Conservation (phyloP, 257 asterid species). For the Galeopsis tetrahit region DNA sequence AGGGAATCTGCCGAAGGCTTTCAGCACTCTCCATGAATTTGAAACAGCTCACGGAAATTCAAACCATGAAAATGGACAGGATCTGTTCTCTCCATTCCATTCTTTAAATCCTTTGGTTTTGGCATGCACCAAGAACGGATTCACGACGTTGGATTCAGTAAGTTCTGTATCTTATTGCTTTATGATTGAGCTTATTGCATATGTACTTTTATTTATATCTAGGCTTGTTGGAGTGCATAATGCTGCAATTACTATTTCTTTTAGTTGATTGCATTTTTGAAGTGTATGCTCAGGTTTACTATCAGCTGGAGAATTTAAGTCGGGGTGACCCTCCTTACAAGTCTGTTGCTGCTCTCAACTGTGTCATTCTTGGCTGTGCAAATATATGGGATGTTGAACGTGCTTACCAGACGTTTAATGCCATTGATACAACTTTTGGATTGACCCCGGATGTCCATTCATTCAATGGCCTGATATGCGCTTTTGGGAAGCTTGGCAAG, state of each 20-base stretch:
- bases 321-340: conserved; percentile 70
- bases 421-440: conserved; percentile 70
- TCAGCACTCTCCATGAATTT: conserved; percentile 76
- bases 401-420: conserved; percentile 85
- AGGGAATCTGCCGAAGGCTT: conserved; percentile 85
- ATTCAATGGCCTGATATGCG: conserved; percentile 80
- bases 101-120: conserved; percentile 71
- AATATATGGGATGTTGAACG: conserved; percentile 97
- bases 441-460: conserved; percentile 83
- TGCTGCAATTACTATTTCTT: conserved; percentile 26
- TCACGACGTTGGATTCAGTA: conserved; percentile 73
- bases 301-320: conserved; percentile 86
- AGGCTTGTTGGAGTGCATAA: conserved; percentile 15
- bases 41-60: conserved; percentile 66
- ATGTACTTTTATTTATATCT: conserved; percentile 8
- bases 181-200: conserved; percentile 23
- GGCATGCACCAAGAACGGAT: conserved; percentile 83
- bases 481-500: conserved; percentile 80
- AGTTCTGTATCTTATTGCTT: conserved; percentile 37
- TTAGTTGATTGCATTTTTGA: conserved; percentile 33
- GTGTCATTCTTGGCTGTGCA: conserved; percentile 93
- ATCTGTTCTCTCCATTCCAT: conserved; percentile 73
- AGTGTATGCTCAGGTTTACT: conserved; percentile 74
- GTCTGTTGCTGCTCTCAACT: conserved; percentile 87
- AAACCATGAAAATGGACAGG: conserved; percentile 48